These are phyloP conservation scores for Colletotrichum phormii DNA, from an alignment of 2,329 filamentous ascomycete species.

Conservation along the genomic window DNA sequence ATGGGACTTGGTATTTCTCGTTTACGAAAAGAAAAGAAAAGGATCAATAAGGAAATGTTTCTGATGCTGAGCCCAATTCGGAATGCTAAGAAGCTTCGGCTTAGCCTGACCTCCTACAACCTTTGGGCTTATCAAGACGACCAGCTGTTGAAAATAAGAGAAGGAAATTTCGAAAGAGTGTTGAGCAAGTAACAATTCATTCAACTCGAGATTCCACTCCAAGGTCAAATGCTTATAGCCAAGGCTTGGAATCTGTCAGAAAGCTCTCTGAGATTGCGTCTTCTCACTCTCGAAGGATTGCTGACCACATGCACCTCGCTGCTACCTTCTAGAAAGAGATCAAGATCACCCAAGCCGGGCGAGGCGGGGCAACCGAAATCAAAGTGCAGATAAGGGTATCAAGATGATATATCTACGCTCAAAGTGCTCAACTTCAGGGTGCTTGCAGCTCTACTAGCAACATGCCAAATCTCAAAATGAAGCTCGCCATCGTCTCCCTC, in stretches of 20 bases:
- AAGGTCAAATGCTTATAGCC: neutral
- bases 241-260: neutral
- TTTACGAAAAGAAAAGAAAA: too few relatives aligned
- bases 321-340: slow-evolving; percentile 20
- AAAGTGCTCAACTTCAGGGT: neutral
- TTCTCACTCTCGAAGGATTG: slow-evolving; percentile 7
- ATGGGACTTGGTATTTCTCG: too few relatives aligned
- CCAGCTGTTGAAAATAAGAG: too few relatives aligned
- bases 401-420: neutral
- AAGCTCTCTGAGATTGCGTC: neutral
- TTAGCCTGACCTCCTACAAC: too few relatives aligned
- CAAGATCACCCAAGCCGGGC: neutral
- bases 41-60: too few relatives aligned
- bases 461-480: neutral
- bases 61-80: too few relatives aligned
- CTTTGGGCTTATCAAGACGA: too few relatives aligned
- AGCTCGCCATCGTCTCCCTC: neutral
- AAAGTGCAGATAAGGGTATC: neutral
- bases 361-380: neutral
- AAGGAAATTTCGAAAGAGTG: neutral
- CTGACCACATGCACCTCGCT: slow-evolving; percentile 17
- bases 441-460: neutral
- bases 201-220: neutral
- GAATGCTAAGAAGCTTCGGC: too few relatives aligned
- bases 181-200: neutral